These are phyloP conservation scores for Podaxis rugospora DNA, from an alignment of 768 basidiomycete genomes.

Conservation along the genomic window DNA sequence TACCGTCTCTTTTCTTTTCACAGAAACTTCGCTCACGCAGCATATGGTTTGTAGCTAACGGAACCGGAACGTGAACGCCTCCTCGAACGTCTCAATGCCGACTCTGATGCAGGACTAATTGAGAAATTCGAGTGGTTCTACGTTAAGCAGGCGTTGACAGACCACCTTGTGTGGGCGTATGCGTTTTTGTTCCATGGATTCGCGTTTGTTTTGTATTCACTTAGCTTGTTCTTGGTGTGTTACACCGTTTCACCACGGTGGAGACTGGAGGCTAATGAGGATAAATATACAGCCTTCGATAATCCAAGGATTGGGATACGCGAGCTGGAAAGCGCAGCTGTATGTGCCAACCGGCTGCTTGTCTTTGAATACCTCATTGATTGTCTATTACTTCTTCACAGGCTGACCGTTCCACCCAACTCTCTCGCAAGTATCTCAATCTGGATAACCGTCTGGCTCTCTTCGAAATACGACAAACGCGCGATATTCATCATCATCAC, in stretches of 20 bases:
- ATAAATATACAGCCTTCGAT: conserved; percentile 45
- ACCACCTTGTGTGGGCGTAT: conserved; percentile 59
- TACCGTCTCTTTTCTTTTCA: neutral
- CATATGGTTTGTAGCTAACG: conserved; percentile 40
- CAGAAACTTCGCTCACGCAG: conserved; percentile 23
- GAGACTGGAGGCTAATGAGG: no score
- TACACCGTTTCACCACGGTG: no score
- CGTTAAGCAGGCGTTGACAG: conserved; percentile 50
- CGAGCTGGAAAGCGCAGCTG: conserved; percentile 60
- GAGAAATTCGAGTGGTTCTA: conserved; percentile 57
- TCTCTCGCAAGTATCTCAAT: conserved; percentile 45
- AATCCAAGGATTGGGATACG: conserved; percentile 51
- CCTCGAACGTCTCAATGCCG: conserved; percentile 42
- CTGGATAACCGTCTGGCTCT: conserved; percentile 45
- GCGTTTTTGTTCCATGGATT: conserved; percentile 59
- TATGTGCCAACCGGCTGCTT: conserved; percentile 19
- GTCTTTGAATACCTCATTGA: neutral
- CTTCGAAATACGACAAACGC: conserved; percentile 39
- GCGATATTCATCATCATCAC: conserved; percentile 51
- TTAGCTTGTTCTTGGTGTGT: conserved; percentile 53
- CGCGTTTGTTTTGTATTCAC: conserved; percentile 53
- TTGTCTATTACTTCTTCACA: conserved; percentile 14
- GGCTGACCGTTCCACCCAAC: conserved; percentile 60
- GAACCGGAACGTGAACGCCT: conserved; percentile 47
- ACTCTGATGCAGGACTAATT: conserved; percentile 48